phyloP scores from a whole-genome alignment of 257 asterid genomes.

The Solanum pinnatisectum region DNA sequence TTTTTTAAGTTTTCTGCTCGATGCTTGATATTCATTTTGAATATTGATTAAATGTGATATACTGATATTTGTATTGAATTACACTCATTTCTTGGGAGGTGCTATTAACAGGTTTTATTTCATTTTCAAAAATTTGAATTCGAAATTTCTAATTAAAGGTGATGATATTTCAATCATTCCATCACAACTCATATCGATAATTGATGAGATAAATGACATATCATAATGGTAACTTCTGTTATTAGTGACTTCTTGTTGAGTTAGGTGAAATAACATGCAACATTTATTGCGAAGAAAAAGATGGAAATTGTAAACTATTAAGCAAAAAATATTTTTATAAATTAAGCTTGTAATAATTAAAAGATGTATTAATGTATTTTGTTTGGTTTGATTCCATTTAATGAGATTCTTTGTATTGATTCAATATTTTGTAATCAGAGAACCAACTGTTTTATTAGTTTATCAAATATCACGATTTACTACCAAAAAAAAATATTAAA shows the following conservation, averaged over 20 bases:
- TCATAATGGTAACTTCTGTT: too few relatives aligned
- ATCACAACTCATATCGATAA: fast-evolving
- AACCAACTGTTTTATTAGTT: background rate
- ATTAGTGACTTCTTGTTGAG: background rate
- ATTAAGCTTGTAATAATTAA: background rate
- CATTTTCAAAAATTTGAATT: too few relatives aligned
- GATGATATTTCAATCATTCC: too few relatives aligned
- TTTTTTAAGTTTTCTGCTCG: too few relatives aligned
- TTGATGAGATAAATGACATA: background rate
- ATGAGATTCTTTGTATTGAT: background rate
- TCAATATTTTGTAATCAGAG: background rate
- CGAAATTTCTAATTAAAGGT: fast-evolving
- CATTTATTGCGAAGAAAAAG: background rate
- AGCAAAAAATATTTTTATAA: too few relatives aligned
- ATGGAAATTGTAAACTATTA: background rate
- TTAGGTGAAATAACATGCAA: background rate
- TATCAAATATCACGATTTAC: background rate
- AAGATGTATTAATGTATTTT: background rate
- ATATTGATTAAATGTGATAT: too few relatives aligned
- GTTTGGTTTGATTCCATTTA: background rate
- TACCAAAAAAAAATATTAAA: too few relatives aligned
- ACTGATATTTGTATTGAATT: too few relatives aligned
- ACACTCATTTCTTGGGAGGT: too few relatives aligned
- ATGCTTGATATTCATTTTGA: background rate
- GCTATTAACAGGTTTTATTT: too few relatives aligned